Evolutionary conservation across 495 filamentous ascomycete genomes (phyloP).

Genomic region (Xylaria palmicola): DNA sequence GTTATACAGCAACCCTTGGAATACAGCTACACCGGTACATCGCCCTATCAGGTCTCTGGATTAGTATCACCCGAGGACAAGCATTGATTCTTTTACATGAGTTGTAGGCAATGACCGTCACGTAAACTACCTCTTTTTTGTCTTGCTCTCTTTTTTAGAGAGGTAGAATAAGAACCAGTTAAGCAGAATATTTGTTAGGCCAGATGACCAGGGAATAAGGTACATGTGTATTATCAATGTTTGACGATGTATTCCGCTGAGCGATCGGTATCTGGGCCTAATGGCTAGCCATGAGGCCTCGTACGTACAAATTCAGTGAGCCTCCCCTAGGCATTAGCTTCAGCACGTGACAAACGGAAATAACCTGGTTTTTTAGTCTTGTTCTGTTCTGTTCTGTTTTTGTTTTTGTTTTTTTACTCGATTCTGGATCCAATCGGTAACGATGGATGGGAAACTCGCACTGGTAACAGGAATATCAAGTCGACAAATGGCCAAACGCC

Average conservation of each 20-base stretch:
- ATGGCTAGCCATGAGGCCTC: neutral
- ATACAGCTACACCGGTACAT: too few species aligned
- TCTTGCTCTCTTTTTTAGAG: too few species aligned
- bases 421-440: constrained; percentile 5
- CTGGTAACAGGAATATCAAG: constrained; percentile 12
- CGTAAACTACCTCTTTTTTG: too few species aligned
- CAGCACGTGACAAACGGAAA: neutral
- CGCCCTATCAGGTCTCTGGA: neutral
- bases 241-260: neutral
- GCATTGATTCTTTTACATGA: too few species aligned
- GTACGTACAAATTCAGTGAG: constrained; percentile 7
- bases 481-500: constrained; percentile 2
- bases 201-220: neutral
- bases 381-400: too few species aligned
- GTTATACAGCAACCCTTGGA: too few species aligned
- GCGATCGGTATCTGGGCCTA: neutral
- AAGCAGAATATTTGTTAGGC: too few species aligned
- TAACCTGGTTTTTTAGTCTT: neutral
- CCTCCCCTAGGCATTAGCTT: neutral
- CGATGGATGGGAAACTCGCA: neutral
- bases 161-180: too few species aligned
- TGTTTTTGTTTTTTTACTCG: too few species aligned
- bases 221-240: neutral
- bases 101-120: too few species aligned
- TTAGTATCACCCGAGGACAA: too few species aligned